phyloP scores from a whole-genome alignment of 305 asterid species.

The Euphrasia arctica region DNA sequence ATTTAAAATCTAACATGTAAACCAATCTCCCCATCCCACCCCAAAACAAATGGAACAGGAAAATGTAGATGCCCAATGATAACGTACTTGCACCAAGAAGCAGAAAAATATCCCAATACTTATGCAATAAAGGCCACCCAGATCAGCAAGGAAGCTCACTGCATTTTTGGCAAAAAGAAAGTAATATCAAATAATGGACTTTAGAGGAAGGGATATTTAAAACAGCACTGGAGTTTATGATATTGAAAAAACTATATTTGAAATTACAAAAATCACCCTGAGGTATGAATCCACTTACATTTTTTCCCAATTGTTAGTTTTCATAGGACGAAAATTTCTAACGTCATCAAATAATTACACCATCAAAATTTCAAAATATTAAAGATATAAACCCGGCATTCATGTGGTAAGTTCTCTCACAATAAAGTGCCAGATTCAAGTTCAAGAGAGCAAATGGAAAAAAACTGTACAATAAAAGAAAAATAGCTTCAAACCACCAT shows the following conservation, averaged over 20 bases:
- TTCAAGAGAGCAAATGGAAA: constrained; percentile 20
- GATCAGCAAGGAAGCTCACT: constrained; percentile 98
- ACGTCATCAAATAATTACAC: no score
- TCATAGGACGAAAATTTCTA: no score
- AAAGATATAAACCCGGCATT: no score
- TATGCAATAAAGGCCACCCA: constrained; percentile 96
- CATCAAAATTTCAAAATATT: no score
- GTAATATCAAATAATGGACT: constrained; percentile 30
- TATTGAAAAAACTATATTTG: no score
- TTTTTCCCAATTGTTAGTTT: background rate
- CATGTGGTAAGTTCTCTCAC: no score
- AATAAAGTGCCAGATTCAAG: constrained; percentile 11
- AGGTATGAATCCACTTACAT: constrained; percentile 8
- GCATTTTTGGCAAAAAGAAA: constrained; percentile 56
- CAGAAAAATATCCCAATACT: constrained; percentile 86
- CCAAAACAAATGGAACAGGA: constrained; percentile 12
- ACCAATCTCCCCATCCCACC: background rate
- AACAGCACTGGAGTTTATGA: constrained; percentile 17
- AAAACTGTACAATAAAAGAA: constrained; percentile 11
- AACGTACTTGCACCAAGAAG: constrained; percentile 85
- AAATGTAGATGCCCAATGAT: constrained; percentile 24
- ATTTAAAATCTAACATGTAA: background rate
- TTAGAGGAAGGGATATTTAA: constrained; percentile 12
- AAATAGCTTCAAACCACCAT: constrained; percentile 11
- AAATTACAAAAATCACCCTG: no score